These are phyloP conservation scores for Dendryphion nanum DNA, from an alignment of 2,329 filamentous ascomycete species.

Conservation along the genomic window DNA sequence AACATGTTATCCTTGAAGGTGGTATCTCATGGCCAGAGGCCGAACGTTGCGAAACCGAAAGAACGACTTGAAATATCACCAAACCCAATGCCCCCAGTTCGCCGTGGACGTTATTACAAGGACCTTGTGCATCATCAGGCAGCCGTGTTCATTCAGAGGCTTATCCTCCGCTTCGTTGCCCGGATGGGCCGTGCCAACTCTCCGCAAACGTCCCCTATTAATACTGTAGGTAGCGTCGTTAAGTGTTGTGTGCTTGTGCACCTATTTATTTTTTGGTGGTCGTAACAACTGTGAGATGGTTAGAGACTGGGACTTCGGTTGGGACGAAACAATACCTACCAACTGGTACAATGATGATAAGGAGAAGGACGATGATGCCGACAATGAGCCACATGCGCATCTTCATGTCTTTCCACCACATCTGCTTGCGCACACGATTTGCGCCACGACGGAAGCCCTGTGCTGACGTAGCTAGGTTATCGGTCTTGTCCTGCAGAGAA, in stretches of 20 bases:
- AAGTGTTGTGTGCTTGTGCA: no score
- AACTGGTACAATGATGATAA: constrained; percentile 91
- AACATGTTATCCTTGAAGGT: no score
- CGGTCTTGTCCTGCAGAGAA: constrained; percentile 85
- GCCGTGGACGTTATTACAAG: constrained; percentile 35
- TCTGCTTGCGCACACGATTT: constrained; percentile 88
- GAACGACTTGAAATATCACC: constrained; percentile 35
- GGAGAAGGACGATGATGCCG: constrained; percentile 85
- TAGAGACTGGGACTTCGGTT: no score
- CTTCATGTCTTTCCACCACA: constrained; percentile 99
- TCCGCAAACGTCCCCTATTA: background rate
- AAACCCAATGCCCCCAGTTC: constrained; percentile 34
- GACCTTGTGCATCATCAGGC: constrained; percentile 14
- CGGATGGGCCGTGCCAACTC: background rate
- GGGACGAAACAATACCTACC: constrained; percentile 53
- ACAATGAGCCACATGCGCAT: constrained; percentile 96
- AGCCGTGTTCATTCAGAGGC: no score
- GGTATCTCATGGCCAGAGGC: constrained; percentile 7
- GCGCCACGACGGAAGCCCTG: constrained; percentile 95
- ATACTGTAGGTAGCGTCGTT: no score
- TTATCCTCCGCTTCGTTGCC: no score
- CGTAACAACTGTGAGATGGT: no score
- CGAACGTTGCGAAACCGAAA: constrained; percentile 31
- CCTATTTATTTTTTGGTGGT: no score
- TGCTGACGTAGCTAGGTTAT: constrained; percentile 88